Percentiles rank a stretch among this genome's conserved stretches.
These are phyloP conservation scores for Monosporascus sp. DNA, from an alignment of 2,329 filamentous ascomycete species.

Conservation along the genomic window DNA sequence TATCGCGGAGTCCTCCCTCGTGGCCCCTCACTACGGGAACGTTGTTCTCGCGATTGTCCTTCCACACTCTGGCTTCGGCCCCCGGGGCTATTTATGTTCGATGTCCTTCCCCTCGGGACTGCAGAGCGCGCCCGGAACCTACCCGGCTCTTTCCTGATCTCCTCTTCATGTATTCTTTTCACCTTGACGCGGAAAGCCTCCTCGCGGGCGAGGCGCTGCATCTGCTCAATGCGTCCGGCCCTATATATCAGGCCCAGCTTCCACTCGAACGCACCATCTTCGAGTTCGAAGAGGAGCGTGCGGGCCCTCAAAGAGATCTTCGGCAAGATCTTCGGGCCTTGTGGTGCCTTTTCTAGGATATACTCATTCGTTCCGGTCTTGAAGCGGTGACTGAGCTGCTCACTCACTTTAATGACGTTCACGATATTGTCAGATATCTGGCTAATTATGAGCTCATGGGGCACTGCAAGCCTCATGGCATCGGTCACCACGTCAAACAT, in stretches of 20 bases:
- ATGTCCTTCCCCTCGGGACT: constrained; percentile 33
- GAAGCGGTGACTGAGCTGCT: constrained; percentile 92
- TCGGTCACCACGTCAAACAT: constrained; percentile 81
- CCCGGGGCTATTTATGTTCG: constrained; percentile 28
- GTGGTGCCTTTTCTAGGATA: constrained; percentile 76
- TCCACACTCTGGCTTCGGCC: constrained; percentile 54
- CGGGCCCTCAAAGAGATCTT: constrained; percentile 78
- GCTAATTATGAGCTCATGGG: constrained; percentile 85
- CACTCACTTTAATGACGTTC: constrained; percentile 78
- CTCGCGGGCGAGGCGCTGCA: constrained; percentile 81
- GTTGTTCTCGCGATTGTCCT: constrained; percentile 26
- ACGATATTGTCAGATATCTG: constrained; percentile 89
- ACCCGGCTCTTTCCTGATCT: constrained; percentile 46
- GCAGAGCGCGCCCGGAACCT: constrained; percentile 52
- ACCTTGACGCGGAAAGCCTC: constrained; percentile 85
- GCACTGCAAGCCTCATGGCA: constrained; percentile 80
- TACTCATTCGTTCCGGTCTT: constrained; percentile 83
- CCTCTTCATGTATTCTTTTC: constrained; percentile 74
- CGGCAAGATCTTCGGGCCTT: constrained; percentile 80
- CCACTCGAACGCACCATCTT: constrained; percentile 97
- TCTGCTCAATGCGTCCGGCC: constrained; percentile 80
- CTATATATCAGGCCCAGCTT: constrained; percentile 93
- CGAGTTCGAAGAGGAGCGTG: constrained; percentile 82
- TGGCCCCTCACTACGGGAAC: constrained; percentile 27
- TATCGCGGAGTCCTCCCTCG: constrained; percentile 56